Evolutionary conservation across 306 rosid species (phyloP), one percentile per base, ranked within the genome.

Genomic region (Oxytropis ochrocephala): DNA sequence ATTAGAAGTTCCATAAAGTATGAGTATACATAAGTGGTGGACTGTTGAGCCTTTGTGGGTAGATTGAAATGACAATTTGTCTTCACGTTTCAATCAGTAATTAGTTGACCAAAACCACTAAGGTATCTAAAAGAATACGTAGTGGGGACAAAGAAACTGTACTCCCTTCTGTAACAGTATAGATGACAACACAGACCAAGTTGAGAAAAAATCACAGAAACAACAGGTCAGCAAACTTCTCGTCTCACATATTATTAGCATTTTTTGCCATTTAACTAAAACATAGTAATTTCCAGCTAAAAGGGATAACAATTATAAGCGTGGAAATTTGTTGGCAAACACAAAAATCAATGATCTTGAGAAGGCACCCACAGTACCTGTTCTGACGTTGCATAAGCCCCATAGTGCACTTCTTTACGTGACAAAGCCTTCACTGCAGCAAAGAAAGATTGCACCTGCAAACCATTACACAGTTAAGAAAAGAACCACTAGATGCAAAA

Each of bases 341-440:
- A 14, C 52, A 12, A 58, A n/a, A 60, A 32, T 71, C 19, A 30
- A 54, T 38, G 58, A 65, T 52, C 50, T 27, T 48, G 44, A 73
- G 75, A 71, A 58, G 57, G 53, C 17, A 62, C 21, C 65, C 49
- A 70, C 9, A 8, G 21, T 83, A 91, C 99, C 99, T 94, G 99
- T 77, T 94, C 99, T 21, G 91, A 84, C 61, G 99, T 90, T 42
- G 99, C 99, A 94, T 87, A 71, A 24, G 95, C 95, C 77, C 99
- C 99, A 91, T 94, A 94, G 80, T 94, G 97, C 72, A 94, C 97
- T 82, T 94, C 99, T 84, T 94, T 94, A 19, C 89, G 91, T 27
- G 96, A 94, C 75, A 91, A 81, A 44, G 97, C 99, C 80, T 87
- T 91, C 82, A 88, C 74, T 7, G 99, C 80, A 72, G 87, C 75